phyloP scores from a whole-genome alignment of 2,329 filamentous ascomycete genomes.

The Pyrenophora seminiperda region DNA sequence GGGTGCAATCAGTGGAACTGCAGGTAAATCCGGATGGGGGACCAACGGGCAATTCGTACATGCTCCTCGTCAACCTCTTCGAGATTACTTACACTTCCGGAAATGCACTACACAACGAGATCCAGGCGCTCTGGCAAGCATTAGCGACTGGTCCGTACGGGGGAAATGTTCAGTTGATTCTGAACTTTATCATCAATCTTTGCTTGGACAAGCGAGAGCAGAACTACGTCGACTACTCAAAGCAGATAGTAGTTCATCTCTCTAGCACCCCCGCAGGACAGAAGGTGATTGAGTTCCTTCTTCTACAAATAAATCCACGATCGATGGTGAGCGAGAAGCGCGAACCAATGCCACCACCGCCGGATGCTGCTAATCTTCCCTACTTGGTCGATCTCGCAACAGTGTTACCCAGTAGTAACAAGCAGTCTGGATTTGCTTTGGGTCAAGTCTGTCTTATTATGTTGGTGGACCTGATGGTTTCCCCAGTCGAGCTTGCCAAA shows the following conservation, averaged over 20 bases:
- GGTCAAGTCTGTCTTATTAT: conserved; percentile 93
- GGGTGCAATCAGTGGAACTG: conserved; percentile 93
- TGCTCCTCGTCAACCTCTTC: conserved; percentile 90
- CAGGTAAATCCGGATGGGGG: conserved; percentile 90
- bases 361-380: conserved; percentile 75
- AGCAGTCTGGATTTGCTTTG: conserved; percentile 78
- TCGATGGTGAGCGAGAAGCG: conserved; percentile 95
- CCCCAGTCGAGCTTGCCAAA: conserved; percentile 77
- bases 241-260: conserved; percentile 96
- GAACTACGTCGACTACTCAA: conserved; percentile 97
- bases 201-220: conserved; percentile 94
- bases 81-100: conserved; percentile 96
- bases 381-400: conserved; percentile 72
- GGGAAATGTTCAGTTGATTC: conserved; percentile 89
- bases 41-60: conserved; percentile 89
- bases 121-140: conserved; percentile 96
- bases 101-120: conserved; percentile 88
- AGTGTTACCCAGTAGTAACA: conserved; percentile 39
- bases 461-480: conserved; percentile 93
- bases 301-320: conserved; percentile 89
- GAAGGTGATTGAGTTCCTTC: conserved; percentile 90
- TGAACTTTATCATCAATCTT: conserved; percentile 94
- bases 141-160: conserved; percentile 89
- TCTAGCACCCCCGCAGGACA: conserved; percentile 83
- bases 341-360: conserved; percentile 58